Base-by-base conservation (phyloP, 306 rosid species). In the Arachis hypogaea region DNA sequence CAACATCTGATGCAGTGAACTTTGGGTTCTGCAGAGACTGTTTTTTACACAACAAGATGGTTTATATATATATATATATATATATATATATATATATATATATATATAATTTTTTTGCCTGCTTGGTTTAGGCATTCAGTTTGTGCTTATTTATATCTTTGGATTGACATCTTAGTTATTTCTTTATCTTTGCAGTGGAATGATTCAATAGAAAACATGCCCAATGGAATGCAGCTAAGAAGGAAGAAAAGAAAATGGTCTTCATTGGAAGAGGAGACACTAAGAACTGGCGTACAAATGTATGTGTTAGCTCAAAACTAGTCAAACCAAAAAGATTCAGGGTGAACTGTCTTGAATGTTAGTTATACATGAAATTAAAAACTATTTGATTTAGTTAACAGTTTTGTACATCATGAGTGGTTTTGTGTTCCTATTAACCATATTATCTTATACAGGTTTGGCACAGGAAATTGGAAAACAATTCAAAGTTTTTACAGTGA, bases 171-270 rank as follows among this genome's bases (percentile, higher is more conserved):
- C 43, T 52, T 38, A 61, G 33, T 11, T 76, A 38, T 58, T 68
- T 29, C 52, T 46, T 73, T 67, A 43, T 77, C 60, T 60, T 80
- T 82, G 65, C 82, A 91, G 97, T 91, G 94, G 97, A 55, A 79
- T 60, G 97, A 89, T 85, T 82, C 97, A n/a, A 77, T 84, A 22
- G 83, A 87, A 51, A 71, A 59, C 64, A 69, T 71, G 29, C 86
- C 80, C 1, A 88, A 44, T 18, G 68, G 38, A 59, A 41, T 7
- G 60, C 77, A 73, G 29, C 55, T 66, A 33, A 85, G 80, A 74
- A 88, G 88, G 80, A 85, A 84, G 82, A 85, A 33, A 82, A 85
- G 80, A 84, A 85, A 45, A 78, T 94, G 98, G 98, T 84, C 82
- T 66, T 9, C 78, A 11, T 54, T 85, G 72, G 98, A 94, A 81